Percentiles rank a stretch among this genome's conserved stretches.
phyloP scores from a whole-genome alignment of 176 grass and related monocot genomes.

The Chloris gayana region DNA sequence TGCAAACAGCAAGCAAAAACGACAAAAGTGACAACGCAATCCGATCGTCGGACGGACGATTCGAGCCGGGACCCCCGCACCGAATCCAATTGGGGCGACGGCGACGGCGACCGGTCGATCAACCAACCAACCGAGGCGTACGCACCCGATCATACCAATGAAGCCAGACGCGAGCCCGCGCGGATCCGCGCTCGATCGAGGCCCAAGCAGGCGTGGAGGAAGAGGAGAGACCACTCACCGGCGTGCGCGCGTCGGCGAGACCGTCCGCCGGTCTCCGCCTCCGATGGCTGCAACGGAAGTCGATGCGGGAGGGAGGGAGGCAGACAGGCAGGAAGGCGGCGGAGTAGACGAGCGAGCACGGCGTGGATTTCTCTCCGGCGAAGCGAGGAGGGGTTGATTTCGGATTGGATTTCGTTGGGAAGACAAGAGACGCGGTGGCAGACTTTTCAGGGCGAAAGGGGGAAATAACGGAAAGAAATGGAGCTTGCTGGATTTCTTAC shows the following conservation, averaged over 20 bases:
- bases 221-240: conserved; percentile 22
- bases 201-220: neutral
- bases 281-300: conserved; percentile 17
- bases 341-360: neutral
- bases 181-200: conserved; percentile 27
- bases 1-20: neutral
- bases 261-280: neutral
- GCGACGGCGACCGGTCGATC: neutral
- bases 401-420: conserved; percentile 31
- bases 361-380: neutral
- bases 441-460: neutral
- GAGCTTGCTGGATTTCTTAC: neutral
- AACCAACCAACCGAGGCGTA: neutral
- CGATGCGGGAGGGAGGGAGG: neutral
- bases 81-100: conserved; percentile 14
- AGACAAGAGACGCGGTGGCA: neutral
- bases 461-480: neutral
- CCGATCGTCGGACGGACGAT: neutral
- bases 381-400: neutral
- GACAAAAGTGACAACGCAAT: neutral
- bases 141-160: neutral
- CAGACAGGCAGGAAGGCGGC: neutral
- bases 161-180: neutral
- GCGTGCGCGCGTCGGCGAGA: conserved; percentile 2
- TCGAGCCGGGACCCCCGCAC: neutral